Conservation (phyloP, 106 monocot genomes). For the Vanilla planifolia region DNA sequence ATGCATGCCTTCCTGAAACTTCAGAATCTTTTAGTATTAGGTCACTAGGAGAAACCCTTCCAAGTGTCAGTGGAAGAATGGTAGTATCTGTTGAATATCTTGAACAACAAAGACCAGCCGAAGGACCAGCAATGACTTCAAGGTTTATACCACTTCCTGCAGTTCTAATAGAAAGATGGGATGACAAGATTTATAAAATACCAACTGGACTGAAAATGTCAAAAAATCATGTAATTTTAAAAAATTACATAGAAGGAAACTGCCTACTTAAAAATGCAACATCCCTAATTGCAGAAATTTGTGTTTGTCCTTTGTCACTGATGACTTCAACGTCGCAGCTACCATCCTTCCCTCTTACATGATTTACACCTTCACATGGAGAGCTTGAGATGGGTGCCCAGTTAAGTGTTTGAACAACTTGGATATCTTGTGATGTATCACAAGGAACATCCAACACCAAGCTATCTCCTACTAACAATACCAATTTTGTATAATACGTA, state of each 20-base stretch:
- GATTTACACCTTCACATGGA: constrained; percentile 29
- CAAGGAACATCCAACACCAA: constrained; percentile 39
- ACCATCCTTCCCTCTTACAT: constrained; percentile 21
- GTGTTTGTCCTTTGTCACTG: constrained; percentile 17
- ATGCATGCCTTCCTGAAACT: constrained; percentile 93
- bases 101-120: constrained; percentile 45
- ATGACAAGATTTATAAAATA: constrained; percentile 33
- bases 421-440: constrained; percentile 37
- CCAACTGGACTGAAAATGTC: not conserved
- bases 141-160: constrained; percentile 75
- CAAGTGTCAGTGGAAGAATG: constrained; percentile 60
- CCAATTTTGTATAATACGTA: not conserved
- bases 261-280: constrained; percentile 34
- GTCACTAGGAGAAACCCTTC: constrained; percentile 80
- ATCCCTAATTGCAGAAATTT: constrained; percentile 25
- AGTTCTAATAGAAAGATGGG: constrained; percentile 50
- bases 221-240: constrained; percentile 2
- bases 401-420: constrained; percentile 59
- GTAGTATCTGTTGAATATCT: constrained; percentile 32
- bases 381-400: constrained; percentile 20
- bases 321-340: constrained; percentile 8
- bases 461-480: constrained; percentile 33
- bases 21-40: constrained; percentile 76
- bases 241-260: constrained; percentile 10
- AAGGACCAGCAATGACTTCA: constrained; percentile 85